Conservation (phyloP, 2,329 filamentous ascomycete species). For the Ceratocystis huliohia region DNA sequence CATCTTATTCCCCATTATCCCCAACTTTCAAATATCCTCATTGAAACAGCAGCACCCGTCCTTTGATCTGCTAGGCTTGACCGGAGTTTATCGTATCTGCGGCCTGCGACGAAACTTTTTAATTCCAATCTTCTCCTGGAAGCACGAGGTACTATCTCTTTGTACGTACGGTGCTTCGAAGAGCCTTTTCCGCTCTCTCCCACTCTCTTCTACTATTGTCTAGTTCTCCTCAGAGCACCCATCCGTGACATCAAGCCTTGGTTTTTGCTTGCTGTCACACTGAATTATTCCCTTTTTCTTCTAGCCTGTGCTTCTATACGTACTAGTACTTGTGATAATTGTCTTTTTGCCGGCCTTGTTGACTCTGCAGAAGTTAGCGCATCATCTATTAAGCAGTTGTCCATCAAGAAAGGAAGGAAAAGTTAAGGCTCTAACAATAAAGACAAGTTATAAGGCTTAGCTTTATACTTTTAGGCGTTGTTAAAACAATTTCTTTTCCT, state of each 20-base stretch:
- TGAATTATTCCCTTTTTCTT: not conserved
- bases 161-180: not conserved
- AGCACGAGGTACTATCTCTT: not conserved
- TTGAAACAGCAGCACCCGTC: not conserved
- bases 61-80: not conserved
- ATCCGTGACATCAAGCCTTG: not conserved
- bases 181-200: too few species aligned
- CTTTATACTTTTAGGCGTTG: not conserved
- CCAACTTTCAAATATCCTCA: not conserved
- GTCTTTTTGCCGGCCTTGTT: not conserved
- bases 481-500: not conserved
- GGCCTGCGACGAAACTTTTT: not conserved
- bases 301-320: not conserved
- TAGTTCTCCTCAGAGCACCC: not conserved
- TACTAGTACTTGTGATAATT: not conserved
- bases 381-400: not conserved
- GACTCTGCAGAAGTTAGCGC: not conserved
- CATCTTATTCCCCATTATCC: not conserved
- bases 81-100: not conserved
- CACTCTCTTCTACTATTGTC: too few species aligned
- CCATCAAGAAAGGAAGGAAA: not conserved
- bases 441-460: not conserved
- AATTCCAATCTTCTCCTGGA: not conserved
- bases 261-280: not conserved
- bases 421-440: not conserved